Evolutionary conservation across 345 rosid genomes (phyloP), one percentile per base, ranked within the genome.

Genomic region (Gynandropsis gynandra): DNA sequence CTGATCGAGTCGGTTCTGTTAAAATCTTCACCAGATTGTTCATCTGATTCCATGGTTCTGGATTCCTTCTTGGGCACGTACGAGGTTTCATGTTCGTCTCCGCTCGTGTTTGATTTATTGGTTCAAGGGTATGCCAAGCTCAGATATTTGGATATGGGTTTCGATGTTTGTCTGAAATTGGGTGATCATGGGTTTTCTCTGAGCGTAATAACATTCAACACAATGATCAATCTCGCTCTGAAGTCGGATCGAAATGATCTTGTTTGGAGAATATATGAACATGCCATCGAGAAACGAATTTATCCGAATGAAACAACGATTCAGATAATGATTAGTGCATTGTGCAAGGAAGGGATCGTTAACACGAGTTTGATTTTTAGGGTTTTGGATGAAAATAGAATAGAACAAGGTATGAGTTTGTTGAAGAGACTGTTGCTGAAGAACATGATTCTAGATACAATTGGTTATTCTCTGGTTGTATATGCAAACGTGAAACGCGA

Each of bases 311-410:
- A 80, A 39, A 63, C 61, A 0, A 77, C 86, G 3, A 42, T 70
- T 27, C 59, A 49, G 35, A 71, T 59, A 7, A 62, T 89, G 90
- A 75, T 76, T 40, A 34, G 16, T 60, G 84, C 77, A 8, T 63
- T 89, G 66, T 81, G 95, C 64, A 85, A 85, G 55, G 81, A 79
- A 76, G 94, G 95, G 40, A 72, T 86, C 41, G 86, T 81, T 41
- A 83, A 80, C 56, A 62, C 88, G 33, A 55, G 73, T 57, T 71
- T 83, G 52, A 46, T 81, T 19, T 66, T 68, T 54, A 70, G 71
- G 61, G 71, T 80, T 63, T 51, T 86, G 4, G 78, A 81, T 45
- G 77, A 73, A 42, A 74, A 77, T 31, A 68, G 80, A 16, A 59
- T 74, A 15, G 81, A 76, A 8, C 74, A 58, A 1, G 73, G 68